Percentiles rank a stretch among this genome's conserved stretches.
phyloP scores from a whole-genome alignment of 2,329 filamentous ascomycete species.

The Triangularia setosa region DNA sequence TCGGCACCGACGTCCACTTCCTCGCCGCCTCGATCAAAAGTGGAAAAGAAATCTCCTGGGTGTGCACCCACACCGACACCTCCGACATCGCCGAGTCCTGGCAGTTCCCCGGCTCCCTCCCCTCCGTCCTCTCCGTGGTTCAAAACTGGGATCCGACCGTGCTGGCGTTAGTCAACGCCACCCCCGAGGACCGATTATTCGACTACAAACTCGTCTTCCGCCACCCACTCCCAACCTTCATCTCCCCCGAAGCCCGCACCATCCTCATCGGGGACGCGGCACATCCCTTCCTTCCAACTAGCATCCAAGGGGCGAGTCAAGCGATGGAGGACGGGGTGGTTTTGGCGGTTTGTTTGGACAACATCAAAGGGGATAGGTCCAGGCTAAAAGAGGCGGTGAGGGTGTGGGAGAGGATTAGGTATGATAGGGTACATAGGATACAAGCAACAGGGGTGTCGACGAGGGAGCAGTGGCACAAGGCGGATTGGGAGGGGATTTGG shows the following conservation, averaged over 20 bases:
- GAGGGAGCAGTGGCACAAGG: constrained; percentile 50
- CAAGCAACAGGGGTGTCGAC: constrained; percentile 46
- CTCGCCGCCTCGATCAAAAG: constrained; percentile 50
- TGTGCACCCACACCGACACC: constrained; percentile 45
- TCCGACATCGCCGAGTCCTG: constrained; percentile 44
- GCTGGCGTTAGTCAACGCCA: constrained; percentile 35
- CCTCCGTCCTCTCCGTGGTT: constrained; percentile 39
- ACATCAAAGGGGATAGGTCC: constrained; percentile 28
- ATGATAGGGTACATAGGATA: constrained; percentile 43
- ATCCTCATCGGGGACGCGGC: constrained; percentile 47
- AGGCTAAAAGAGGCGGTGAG: constrained; percentile 39
- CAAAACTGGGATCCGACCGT: constrained; percentile 40
- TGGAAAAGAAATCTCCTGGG: constrained; percentile 51
- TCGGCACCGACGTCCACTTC: constrained; percentile 50
- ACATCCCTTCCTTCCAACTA: constrained; percentile 47
- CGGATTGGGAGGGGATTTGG: constrained; percentile 44
- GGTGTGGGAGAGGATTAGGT: constrained; percentile 44
- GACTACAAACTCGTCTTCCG: constrained; percentile 44
- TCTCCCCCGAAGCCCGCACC: constrained; percentile 38
- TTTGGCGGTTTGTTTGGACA: constrained; percentile 40
- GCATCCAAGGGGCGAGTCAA: constrained; percentile 45
- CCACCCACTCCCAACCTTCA: constrained; percentile 41
- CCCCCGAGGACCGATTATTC: constrained; percentile 24
- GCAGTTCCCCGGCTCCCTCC: constrained; percentile 39
- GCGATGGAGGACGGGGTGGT: constrained; percentile 48